phyloP scores from a whole-genome alignment of 2,329 filamentous ascomycete species.

The Rutstroemia sp. region DNA sequence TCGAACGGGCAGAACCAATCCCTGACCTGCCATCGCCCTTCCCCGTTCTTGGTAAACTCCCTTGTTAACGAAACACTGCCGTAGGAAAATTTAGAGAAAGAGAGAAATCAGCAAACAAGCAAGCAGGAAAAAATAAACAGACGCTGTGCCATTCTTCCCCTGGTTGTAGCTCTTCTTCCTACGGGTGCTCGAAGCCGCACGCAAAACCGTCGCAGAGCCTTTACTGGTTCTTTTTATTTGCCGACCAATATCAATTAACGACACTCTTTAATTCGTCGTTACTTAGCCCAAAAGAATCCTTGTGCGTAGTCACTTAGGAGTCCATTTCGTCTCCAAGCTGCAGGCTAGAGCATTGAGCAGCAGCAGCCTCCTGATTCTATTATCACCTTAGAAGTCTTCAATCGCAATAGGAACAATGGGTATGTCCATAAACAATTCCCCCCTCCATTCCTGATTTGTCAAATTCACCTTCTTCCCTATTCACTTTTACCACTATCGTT shows the following conservation, averaged over 20 bases:
- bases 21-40: background rate
- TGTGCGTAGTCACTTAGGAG: conserved; percentile 9
- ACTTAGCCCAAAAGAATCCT: conserved; percentile 9
- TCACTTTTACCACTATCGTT: conserved; percentile 6
- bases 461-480: conserved; percentile 7
- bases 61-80: conserved; percentile 9
- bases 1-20: conserved; percentile 5
- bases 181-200: conserved; percentile 9
- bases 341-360: conserved; percentile 11
- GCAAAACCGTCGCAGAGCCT: background rate
- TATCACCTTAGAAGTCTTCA: conserved; percentile 9
- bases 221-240: conserved; percentile 7
- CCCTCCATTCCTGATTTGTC: conserved; percentile 8
- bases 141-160: conserved; percentile 10
- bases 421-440: conserved; percentile 3
- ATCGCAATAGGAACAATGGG: conserved; percentile 10
- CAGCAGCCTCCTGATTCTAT: conserved; percentile 11
- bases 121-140: conserved; percentile 1
- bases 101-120: background rate
- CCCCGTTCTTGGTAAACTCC: conserved; percentile 1
- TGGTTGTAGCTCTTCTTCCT: conserved; percentile 6
- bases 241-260: conserved; percentile 9
- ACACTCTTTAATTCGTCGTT: conserved; percentile 8
- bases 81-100: background rate
- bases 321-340: conserved; percentile 11